Base-by-base conservation (phyloP, 169 alveolate genomes). In the Amoebophrya sp. region DNA sequence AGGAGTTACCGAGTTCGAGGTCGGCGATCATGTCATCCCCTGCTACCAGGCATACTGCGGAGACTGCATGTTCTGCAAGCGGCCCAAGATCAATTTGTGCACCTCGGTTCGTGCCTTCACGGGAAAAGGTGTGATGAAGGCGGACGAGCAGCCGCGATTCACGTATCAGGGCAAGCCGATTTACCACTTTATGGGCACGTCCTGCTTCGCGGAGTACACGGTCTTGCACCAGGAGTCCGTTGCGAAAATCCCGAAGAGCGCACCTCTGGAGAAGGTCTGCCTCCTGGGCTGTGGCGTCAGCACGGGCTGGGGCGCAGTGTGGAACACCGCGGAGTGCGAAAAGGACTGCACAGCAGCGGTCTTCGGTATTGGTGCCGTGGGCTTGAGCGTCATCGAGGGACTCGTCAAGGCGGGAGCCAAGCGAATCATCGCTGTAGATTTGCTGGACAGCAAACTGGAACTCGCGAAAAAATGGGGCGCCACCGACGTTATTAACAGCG, bases 221-320 rank as follows among this genome's bases (percentile, higher is more conserved):
- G 98, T 97, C 39, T 92, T 96, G 40, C 97, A 97, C 83, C 97
- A 95, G 92, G 96, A 96, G 53, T 96, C 98, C 38, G 94, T 95
- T 29, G 98, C 97, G n/a, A 96, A 96, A 90, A 93, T 97, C 39
- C 96, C 96, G 92, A 93, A 93, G 40, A 93, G 93, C 41, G 97
- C 97, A 40, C 94, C 95, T 12, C 91, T 93, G 90, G 95, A 92
- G 65, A 93, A 95, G 93, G 92, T 96, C 33, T 96, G 98, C 93
- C 93, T 97, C 39, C 92, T 97, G 53, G 98, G 98, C 38, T 96
- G 98, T 93, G 98, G 98, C 40, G 95, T 97, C 90, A 93, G 97
- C 40, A 96, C 98, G 24, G 98, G 98, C 76, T 94, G 95, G 94
- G 98, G 98, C 41, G 98, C 98, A 36, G 97, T 94, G 83, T 92